Conservation (phyloP, 73 alveolate genomes). For the Uronychia setigera region DNA sequence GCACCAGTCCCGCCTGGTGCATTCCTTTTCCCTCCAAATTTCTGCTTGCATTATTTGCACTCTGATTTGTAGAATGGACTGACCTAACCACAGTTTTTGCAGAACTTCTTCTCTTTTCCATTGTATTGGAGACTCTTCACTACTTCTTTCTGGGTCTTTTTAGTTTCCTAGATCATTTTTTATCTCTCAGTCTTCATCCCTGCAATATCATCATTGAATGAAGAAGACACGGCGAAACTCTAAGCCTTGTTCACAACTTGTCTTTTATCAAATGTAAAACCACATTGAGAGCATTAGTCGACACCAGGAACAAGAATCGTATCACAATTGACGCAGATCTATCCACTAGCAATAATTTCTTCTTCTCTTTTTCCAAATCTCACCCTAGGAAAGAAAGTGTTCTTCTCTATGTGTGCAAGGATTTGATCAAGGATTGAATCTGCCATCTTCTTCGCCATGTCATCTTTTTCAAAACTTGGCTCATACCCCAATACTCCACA, state of each 20-base stretch:
- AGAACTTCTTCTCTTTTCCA: slow-evolving; percentile 16
- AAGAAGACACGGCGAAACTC: too few species aligned
- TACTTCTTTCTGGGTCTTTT: not conserved
- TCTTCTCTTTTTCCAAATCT: slow-evolving; percentile 50
- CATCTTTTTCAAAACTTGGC: slow-evolving; percentile 9
- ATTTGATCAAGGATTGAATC: slow-evolving; percentile 42
- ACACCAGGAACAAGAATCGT: slow-evolving; percentile 35
- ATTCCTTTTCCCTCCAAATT: slow-evolving; percentile 1
- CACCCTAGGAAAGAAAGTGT: slow-evolving; percentile 60
- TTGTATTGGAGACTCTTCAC: not conserved
- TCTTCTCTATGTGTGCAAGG: slow-evolving; percentile 49
- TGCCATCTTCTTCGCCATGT: slow-evolving; percentile 35
- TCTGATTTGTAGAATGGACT: slow-evolving; percentile 56
- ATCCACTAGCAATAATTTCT: slow-evolving; percentile 31
- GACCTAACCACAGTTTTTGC: slow-evolving; percentile 53
- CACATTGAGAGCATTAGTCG: slow-evolving; percentile 56
- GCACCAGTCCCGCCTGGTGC: too few species aligned
- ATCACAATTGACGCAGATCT: slow-evolving; percentile 54
- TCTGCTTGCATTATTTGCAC: slow-evolving; percentile 38
- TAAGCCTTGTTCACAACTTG: too few species aligned
- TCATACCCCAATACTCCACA: slow-evolving; percentile 8
- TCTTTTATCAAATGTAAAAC: slow-evolving; percentile 36
- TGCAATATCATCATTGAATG: too few species aligned
- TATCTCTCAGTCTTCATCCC: slow-evolving; percentile 3
- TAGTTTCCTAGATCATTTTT: not conserved